A percentile compares a stretch with the other conserved stretches of the same genome.
Evolutionary conservation across 352 stramenopile species (phyloP).

Genomic region (Phytophthora tubulina): DNA sequence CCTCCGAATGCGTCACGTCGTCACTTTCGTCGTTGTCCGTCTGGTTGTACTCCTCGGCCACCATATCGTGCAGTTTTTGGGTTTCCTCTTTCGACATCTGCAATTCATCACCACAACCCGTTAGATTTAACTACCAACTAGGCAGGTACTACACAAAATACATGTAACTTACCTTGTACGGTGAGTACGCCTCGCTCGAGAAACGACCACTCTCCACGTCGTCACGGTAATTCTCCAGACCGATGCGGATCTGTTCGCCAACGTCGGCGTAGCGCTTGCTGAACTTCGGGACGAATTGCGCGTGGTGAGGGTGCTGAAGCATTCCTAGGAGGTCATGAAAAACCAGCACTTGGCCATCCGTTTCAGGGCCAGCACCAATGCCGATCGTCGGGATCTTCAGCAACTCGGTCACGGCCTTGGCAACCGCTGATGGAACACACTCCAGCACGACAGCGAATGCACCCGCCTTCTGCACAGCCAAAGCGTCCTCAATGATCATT

Average conservation of each 20-base stretch:
- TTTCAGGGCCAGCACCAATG: slow-evolving; percentile 96
- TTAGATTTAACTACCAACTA: background rate
- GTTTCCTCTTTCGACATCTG: slow-evolving; percentile 87
- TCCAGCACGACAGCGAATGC: slow-evolving; percentile 95
- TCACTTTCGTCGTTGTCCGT: slow-evolving; percentile 44
- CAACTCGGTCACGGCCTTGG: slow-evolving; percentile 93
- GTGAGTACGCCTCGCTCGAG: slow-evolving; percentile 93
- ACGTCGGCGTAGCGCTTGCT: slow-evolving; percentile 98
- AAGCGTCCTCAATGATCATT: slow-evolving; percentile 96
- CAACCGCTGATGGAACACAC: slow-evolving; percentile 91
- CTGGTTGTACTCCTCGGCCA: slow-evolving; percentile 65
- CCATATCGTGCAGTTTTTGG: slow-evolving; percentile 72
- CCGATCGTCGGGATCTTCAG: slow-evolving; percentile 98
- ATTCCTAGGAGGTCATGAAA: slow-evolving; percentile 99
- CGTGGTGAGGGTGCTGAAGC: slow-evolving; percentile 98
- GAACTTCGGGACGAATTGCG: slow-evolving; percentile 96
- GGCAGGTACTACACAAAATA: background rate
- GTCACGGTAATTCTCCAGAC: slow-evolving; percentile 95
- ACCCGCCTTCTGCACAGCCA: slow-evolving; percentile 95
- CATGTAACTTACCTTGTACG: slow-evolving; percentile 89
- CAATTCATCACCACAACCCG: slow-evolving; percentile 7
- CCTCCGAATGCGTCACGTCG: slow-evolving; percentile 51
- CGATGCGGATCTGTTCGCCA: slow-evolving; percentile 93
- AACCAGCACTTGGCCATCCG: slow-evolving; percentile 97
- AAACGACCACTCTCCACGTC: slow-evolving; percentile 97